Evolutionary conservation across 306 rosid genomes (phyloP), one percentile per base, ranked within the genome.

Genomic region (Cicer arietinum): DNA sequence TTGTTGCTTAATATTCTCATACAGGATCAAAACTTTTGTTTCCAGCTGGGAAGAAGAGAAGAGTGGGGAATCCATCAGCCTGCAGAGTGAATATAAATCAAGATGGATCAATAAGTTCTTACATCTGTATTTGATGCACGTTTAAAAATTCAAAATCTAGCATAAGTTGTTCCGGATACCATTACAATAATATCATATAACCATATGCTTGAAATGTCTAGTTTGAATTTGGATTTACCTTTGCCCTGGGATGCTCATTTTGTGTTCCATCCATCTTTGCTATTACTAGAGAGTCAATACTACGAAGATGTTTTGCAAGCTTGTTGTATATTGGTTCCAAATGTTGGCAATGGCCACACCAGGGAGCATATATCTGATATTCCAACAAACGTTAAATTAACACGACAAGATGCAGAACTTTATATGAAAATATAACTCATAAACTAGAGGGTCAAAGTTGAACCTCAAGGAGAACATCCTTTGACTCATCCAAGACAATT

Each of bases 191-290:
- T 43, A 70, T 50, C 59, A 42, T 54, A 67, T 44, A 50, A 44
- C 52, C 39, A 72, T 59, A 73, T 56, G 39, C 59, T 68, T 45
- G 44, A 63, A 47, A 74, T 10, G 51, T 44, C 14, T 71, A 8
- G 50, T 45, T 17, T 40, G 14, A 73, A 22, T 52, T 76, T 73
- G 75, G 77, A 39, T 51, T 80, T 85, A 95, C 99, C 98, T 95
- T 92, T 20, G 91, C 99, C 86, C 97, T 91, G 48, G 96, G 97
- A 84, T 95, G 99, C 86, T 95, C 99, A 67, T 95, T 95, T 83
- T 95, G 88, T 73, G 98, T 92, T 78, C 99, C 99, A 25, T 95
- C 98, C 99, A 95, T 95, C 96, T 92, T 95, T 67, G 96, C 97
- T 84, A 95, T 88, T 7, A 95, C 96, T 53, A 95, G 70, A 56